Evolutionary conservation across 2,329 filamentous ascomycete species (phyloP).

Genomic region (Phyllosticta citriasiana): DNA sequence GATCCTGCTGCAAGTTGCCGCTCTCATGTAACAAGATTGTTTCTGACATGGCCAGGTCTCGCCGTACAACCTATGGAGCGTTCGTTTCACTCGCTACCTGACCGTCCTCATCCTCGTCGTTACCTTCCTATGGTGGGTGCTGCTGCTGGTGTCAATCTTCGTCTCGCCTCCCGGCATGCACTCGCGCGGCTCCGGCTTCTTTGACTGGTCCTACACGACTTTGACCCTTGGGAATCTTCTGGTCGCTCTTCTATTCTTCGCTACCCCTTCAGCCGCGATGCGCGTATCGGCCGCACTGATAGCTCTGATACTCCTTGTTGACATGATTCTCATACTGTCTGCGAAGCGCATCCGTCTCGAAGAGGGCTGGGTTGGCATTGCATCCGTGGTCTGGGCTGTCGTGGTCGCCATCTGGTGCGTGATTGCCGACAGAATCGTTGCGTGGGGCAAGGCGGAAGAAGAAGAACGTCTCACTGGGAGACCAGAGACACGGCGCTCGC

Average conservation of each 20-base stretch:
- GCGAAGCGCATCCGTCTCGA: conserved; percentile 67
- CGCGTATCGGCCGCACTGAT: conserved; percentile 62
- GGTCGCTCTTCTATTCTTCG: conserved; percentile 76
- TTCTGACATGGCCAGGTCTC: conserved; percentile 45
- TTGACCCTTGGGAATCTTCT: conserved; percentile 67
- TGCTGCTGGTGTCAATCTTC: conserved; percentile 82
- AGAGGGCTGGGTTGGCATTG: conserved; percentile 86
- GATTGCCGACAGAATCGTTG: conserved; percentile 67
- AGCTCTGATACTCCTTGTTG: conserved; percentile 55
- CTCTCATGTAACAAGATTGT: no score
- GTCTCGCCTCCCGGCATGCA: conserved; percentile 81
- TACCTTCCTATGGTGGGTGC: conserved; percentile 84
- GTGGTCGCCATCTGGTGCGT: conserved; percentile 72
- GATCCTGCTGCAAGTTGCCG: conserved; percentile 59
- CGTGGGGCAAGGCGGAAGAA: conserved; percentile 87
- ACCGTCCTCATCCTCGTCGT: conserved; percentile 66
- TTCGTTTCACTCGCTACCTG: conserved; percentile 68
- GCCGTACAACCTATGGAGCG: conserved; percentile 90
- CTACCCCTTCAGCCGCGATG: conserved; percentile 69
- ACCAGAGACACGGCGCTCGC: conserved; percentile 69
- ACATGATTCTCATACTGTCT: conserved; percentile 69
- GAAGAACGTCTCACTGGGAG: conserved; percentile 87
- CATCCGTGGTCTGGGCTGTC: conserved; percentile 73
- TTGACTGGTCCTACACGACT: conserved; percentile 73
- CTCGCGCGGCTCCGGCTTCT: conserved; percentile 84